Evolutionary conservation across 768 basidiomycete species (phyloP).

Genomic region (Strobilomyces echinocephalus): DNA sequence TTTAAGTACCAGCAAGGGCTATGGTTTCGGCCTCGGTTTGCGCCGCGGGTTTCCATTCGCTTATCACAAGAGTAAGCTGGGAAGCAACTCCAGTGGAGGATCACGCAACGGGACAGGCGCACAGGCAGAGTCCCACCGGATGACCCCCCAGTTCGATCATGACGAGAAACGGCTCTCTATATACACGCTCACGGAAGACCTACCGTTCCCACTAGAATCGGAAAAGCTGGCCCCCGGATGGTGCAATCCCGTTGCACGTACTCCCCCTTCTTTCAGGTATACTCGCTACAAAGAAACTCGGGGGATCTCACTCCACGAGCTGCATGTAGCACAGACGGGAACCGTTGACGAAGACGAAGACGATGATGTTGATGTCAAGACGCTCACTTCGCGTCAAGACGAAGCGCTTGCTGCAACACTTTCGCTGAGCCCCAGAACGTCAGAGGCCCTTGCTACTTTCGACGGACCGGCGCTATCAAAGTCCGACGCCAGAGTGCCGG

Average conservation of each 20-base stretch:
- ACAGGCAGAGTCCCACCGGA: conserved; percentile 19
- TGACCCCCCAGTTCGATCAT: conserved; percentile 17
- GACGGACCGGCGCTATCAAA: conserved; percentile 2
- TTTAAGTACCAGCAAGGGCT: conserved; percentile 31
- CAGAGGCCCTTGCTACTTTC: conserved; percentile 22
- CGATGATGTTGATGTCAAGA: conserved; percentile 30
- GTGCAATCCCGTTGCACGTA: conserved; percentile 21
- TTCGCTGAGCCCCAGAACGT: conserved; percentile 43
- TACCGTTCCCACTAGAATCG: conserved; percentile 24
- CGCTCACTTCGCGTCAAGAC: conserved; percentile 28
- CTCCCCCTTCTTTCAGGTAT: conserved; percentile 13
- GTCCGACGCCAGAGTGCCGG: conserved; percentile 1
- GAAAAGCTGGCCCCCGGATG: conserved; percentile 33
- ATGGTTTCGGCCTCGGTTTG: conserved; percentile 32
- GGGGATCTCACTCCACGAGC: conserved; percentile 21
- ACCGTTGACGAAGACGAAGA: conserved; percentile 15
- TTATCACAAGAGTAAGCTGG: conserved; percentile 21
- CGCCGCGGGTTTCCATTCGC: conserved; percentile 25
- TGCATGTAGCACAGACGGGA: conserved; percentile 12
- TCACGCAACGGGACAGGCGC: conserved; percentile 8
- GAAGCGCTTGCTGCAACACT: conserved; percentile 40
- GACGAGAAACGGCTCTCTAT: conserved; percentile 30
- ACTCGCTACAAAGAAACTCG: conserved; percentile 4
- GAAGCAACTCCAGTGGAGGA: conserved; percentile 17
- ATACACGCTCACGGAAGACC: conserved; percentile 17